phyloP scores from a whole-genome alignment of 768 basidiomycete genomes.

The Suillus alpinus region DNA sequence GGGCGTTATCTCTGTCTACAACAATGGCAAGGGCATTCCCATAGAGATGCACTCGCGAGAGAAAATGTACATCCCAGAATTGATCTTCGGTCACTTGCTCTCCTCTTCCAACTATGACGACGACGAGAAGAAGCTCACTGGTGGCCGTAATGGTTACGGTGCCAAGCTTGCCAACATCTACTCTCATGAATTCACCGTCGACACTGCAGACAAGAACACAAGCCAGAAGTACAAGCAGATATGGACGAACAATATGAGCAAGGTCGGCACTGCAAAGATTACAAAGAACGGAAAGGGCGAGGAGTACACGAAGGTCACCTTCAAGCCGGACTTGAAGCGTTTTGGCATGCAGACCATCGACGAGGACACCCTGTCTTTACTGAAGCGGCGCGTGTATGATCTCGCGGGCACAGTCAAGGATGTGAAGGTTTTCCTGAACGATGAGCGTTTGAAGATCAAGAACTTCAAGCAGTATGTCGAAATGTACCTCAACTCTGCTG shows the following conservation, averaged over 20 bases:
- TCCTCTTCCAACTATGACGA: constrained; percentile 98
- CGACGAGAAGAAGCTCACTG: constrained; percentile 96
- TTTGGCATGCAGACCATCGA: constrained; percentile 94
- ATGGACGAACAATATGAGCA: constrained; percentile 92
- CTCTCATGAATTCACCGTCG: constrained; percentile 92
- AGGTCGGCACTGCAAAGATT: constrained; percentile 87
- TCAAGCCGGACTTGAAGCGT: constrained; percentile 86
- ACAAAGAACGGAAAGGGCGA: constrained; percentile 85
- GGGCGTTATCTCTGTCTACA: constrained; percentile 86
- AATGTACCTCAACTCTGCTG: constrained; percentile 80
- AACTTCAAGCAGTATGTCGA: constrained; percentile 98
- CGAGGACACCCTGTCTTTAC: constrained; percentile 82
- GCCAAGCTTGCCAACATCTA: constrained; percentile 99
- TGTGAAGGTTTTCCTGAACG: constrained; percentile 91
- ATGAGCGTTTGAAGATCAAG: constrained; percentile 88
- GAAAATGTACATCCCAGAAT: constrained; percentile 92
- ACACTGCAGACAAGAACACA: constrained; percentile 88
- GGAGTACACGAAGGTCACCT: constrained; percentile 91
- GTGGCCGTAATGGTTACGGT: constrained; percentile 97
- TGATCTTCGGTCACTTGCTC: constrained; percentile 94
- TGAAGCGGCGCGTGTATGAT: constrained; percentile 94
- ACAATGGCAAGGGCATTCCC: constrained; percentile 95
- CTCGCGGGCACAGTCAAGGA: constrained; percentile 94
- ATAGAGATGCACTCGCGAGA: constrained; percentile 93
- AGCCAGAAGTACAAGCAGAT: constrained; percentile 92